These are phyloP conservation scores for Irpex rosettiformis DNA, from an alignment of 1,284 basidiomycete genomes.

Conservation along the genomic window DNA sequence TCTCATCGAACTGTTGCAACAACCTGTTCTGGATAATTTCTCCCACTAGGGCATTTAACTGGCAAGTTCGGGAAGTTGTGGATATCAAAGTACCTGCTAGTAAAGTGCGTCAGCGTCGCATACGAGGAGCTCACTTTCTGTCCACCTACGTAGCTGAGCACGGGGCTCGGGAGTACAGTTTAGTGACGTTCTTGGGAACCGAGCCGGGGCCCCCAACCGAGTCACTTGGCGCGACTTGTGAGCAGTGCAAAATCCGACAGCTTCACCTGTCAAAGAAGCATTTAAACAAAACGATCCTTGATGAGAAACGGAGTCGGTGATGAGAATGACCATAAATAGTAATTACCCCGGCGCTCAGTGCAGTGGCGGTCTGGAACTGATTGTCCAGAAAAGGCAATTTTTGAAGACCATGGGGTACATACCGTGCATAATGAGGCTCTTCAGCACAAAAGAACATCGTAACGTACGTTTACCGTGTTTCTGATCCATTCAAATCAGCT, in stretches of 20 bases:
- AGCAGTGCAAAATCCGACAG: neutral
- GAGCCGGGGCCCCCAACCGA: neutral
- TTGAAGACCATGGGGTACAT: neutral
- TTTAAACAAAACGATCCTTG: slow-evolving; percentile 1
- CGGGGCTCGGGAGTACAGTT: neutral
- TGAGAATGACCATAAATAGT: neutral
- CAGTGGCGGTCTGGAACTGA: neutral
- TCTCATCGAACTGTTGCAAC: neutral
- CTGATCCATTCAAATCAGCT: no score
- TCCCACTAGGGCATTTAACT: neutral
- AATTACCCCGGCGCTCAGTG: neutral
- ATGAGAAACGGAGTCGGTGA: neutral
- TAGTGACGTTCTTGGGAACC: neutral
- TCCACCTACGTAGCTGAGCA: neutral
- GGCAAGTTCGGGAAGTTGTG: neutral
- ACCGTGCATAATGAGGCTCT: neutral
- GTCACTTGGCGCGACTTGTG: neutral
- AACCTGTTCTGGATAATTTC: neutral
- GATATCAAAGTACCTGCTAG: no score
- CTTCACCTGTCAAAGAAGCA: neutral
- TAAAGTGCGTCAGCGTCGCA: no score
- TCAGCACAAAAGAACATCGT: neutral
- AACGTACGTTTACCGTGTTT: neutral
- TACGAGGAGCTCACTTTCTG: no score
- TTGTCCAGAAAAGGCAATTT: neutral